phyloP scores from a whole-genome alignment of 1,139 yeast genomes.

The Geotrichum cucujoidarum region DNA sequence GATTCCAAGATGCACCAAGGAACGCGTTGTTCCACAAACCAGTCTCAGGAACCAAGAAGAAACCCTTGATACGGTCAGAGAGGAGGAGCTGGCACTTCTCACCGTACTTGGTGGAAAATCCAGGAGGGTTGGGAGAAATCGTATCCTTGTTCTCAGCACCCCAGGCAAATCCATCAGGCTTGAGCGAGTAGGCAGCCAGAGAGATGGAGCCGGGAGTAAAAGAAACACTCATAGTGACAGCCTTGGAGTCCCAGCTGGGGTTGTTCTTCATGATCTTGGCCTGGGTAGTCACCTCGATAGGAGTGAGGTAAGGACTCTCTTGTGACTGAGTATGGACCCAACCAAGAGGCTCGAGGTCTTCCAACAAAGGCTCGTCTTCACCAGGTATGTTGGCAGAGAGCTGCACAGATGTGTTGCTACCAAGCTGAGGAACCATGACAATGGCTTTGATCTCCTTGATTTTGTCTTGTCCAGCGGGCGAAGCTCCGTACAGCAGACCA shows the following conservation, averaged over 20 bases:
- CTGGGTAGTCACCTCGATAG: conserved; percentile 65
- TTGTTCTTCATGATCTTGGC: conserved; percentile 42
- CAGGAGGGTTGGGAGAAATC: conserved; percentile 52
- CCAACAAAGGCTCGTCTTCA: conserved; percentile 30
- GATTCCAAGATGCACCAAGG: conserved; percentile 78
- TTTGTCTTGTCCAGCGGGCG: conserved; percentile 64
- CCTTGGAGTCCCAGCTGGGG: conserved; percentile 38
- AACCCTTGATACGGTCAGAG: conserved; percentile 74
- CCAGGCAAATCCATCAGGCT: conserved; percentile 71
- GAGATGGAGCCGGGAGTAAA: conserved; percentile 85
- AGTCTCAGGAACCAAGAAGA: conserved; percentile 79
- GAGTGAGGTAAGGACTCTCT: conserved; percentile 57
- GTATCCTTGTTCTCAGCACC: conserved; percentile 59
- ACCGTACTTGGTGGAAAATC: conserved; percentile 58
- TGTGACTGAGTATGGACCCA: conserved; percentile 62
- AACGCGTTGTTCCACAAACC: conserved; percentile 89
- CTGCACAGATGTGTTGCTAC: conserved; percentile 61
- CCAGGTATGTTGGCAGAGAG: conserved; percentile 51
- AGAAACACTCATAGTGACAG: conserved; percentile 60
- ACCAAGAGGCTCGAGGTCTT: conserved; percentile 39
- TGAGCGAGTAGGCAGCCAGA: conserved; percentile 58
- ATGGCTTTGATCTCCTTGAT: conserved; percentile 75
- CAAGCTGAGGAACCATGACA: conserved; percentile 85
- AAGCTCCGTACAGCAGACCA: conserved; percentile 70
- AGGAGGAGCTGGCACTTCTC: conserved; percentile 63